These are phyloP conservation scores for Spergularia azorica DNA, from an alignment of 179 eudicot species.

Conservation along the genomic window DNA sequence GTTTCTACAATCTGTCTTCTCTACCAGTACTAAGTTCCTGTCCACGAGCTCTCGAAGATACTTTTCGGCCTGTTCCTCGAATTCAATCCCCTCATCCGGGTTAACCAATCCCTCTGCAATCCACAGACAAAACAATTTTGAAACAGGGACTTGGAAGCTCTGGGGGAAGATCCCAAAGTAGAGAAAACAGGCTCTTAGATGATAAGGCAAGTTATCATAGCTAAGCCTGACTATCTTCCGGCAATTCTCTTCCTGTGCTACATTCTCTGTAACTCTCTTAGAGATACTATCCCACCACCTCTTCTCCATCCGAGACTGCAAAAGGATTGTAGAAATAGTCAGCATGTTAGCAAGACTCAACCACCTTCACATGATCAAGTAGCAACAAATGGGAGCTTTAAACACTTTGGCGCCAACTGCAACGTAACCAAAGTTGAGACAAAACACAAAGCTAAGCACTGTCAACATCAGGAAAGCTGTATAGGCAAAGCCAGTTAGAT, in stretches of 20 bases:
- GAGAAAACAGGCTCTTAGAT: slow-evolving; percentile 40
- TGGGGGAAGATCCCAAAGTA: slow-evolving; percentile 37
- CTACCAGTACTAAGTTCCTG: slow-evolving; percentile 29
- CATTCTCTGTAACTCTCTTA: slow-evolving; percentile 21
- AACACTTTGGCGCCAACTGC: too few relatives aligned
- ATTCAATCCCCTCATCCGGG: slow-evolving; percentile 10
- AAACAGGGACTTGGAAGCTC: slow-evolving; percentile 20
- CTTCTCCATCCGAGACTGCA: slow-evolving; percentile 10
- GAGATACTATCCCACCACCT: slow-evolving; percentile 24
- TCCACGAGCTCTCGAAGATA: slow-evolving; percentile 34
- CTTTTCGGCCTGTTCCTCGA: slow-evolving; percentile 37
- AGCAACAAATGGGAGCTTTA: too few relatives aligned
- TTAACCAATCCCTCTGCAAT: slow-evolving; percentile 42
- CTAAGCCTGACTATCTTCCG: slow-evolving; percentile 28
- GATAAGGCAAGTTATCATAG: slow-evolving; percentile 32
- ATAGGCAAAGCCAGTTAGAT: too few relatives aligned
- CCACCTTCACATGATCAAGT: too few relatives aligned
- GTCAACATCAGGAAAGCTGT: too few relatives aligned
- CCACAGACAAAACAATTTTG: slow-evolving; percentile 34
- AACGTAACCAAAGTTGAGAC: too few relatives aligned
- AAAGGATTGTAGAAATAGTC: not conserved
- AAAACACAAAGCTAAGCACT: too few relatives aligned
- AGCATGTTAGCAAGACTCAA: too few relatives aligned
- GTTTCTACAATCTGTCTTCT: slow-evolving; percentile 10
- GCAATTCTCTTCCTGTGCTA: slow-evolving; percentile 13